These are phyloP conservation scores for Didymella glomerata DNA, from an alignment of 2,329 filamentous ascomycete genomes.

Conservation along the genomic window DNA sequence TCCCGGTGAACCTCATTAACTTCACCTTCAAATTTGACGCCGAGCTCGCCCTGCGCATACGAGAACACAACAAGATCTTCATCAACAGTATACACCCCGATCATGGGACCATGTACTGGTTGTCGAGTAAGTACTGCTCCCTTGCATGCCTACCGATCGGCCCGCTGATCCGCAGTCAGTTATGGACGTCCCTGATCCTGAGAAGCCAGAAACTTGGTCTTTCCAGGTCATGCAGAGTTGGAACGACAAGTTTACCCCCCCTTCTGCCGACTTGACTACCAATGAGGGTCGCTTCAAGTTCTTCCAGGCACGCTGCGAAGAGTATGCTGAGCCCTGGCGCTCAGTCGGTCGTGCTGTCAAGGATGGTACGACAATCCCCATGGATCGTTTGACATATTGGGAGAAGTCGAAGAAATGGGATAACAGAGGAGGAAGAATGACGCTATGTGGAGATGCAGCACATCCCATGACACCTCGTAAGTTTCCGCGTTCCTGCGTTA, in stretches of 20 bases:
- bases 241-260: slow-evolving; percentile 28
- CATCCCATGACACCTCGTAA: slow-evolving; percentile 51
- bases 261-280: slow-evolving; percentile 24
- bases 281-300: slow-evolving; percentile 29
- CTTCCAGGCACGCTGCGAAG: slow-evolving; percentile 33
- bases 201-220: slow-evolving; percentile 42
- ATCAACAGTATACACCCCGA: slow-evolving; percentile 36
- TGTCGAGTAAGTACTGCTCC: slow-evolving; percentile 30
- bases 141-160: slow-evolving; percentile 8
- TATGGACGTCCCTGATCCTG: slow-evolving; percentile 42
- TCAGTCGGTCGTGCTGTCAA: slow-evolving; percentile 37
- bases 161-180: slow-evolving; percentile 27
- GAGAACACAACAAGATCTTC: slow-evolving; percentile 31
- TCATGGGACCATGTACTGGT: slow-evolving; percentile 37
- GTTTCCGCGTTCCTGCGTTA: slow-evolving; percentile 23
- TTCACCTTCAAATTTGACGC: slow-evolving; percentile 28
- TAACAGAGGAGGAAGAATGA: slow-evolving; percentile 43
- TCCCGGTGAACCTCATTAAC: slow-evolving; percentile 37
- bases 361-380: slow-evolving; percentile 33
- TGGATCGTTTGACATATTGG: slow-evolving; percentile 46
- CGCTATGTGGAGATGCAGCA: slow-evolving; percentile 50
- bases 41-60: slow-evolving; percentile 26
- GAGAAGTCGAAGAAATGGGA: slow-evolving; percentile 42
- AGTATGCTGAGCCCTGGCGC: slow-evolving; percentile 44
- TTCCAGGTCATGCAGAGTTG: slow-evolving; percentile 43